Percentiles rank a stretch among this genome's conserved stretches.
These are phyloP conservation scores for Drechslerella coelobrocha DNA, from an alignment of 2,329 filamentous ascomycete species.

Conservation along the genomic window DNA sequence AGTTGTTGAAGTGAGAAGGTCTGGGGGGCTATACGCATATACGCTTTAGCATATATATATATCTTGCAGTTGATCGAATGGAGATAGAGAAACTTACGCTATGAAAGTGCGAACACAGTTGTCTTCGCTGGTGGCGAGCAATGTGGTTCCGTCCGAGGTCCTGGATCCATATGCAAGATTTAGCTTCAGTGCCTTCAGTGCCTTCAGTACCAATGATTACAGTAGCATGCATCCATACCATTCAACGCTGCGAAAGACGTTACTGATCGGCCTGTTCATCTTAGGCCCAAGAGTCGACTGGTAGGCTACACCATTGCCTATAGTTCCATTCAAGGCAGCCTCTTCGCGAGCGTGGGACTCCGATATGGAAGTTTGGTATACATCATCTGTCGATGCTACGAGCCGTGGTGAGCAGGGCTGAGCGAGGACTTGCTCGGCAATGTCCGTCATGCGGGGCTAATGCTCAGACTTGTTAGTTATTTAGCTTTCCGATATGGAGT, in stretches of 20 bases:
- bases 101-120: slow-evolving; percentile 60
- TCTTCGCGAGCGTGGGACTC: slow-evolving; percentile 38
- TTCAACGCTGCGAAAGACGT: slow-evolving; percentile 58
- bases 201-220: neutral
- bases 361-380: slow-evolving; percentile 46
- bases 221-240: slow-evolving; percentile 51
- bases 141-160: slow-evolving; percentile 61
- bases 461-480: too few species aligned
- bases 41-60: slow-evolving; percentile 14
- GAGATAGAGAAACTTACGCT: slow-evolving; percentile 55
- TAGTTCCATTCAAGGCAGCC: slow-evolving; percentile 10
- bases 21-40: slow-evolving; percentile 53
- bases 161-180: slow-evolving; percentile 35
- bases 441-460: slow-evolving; percentile 17
- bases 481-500: too few species aligned
- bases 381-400: slow-evolving; percentile 51
- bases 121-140: slow-evolving; percentile 61
- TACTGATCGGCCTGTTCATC: slow-evolving; percentile 50
- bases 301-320: slow-evolving; percentile 36
- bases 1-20: slow-evolving; percentile 55
- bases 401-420: slow-evolving; percentile 40
- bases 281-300: slow-evolving; percentile 1
- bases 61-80: neutral
- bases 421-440: neutral
- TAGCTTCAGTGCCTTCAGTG: slow-evolving; percentile 4